phyloP scores from a whole-genome alignment of 495 filamentous ascomycete genomes.

The Penicillium arizonense region DNA sequence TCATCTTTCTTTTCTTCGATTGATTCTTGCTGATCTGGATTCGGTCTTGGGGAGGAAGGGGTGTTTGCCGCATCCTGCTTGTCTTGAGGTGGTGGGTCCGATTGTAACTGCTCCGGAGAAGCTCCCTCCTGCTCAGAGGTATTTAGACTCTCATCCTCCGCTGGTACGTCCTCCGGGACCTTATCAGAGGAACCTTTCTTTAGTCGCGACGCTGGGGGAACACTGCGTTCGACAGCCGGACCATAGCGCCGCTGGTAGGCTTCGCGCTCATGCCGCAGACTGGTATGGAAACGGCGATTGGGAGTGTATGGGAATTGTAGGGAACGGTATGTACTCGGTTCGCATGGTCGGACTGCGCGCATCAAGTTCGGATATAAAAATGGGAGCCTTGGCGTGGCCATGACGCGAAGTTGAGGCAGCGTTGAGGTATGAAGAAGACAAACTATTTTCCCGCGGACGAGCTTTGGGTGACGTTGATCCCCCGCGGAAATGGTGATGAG shows the following conservation, averaged over 20 bases:
- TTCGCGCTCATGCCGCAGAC: conserved; percentile 38
- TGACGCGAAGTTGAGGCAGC: conserved; percentile 27
- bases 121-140: conserved; percentile 9
- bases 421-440: conserved; percentile 11
- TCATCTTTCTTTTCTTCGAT: conserved; percentile 16
- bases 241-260: conserved; percentile 52
- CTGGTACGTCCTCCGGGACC: conserved; percentile 16
- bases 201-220: conserved; percentile 35
- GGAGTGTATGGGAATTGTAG: conserved; percentile 21
- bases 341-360: conserved; percentile 37
- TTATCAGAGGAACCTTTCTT: conserved; percentile 23
- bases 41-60: neutral
- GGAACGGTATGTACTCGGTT: conserved; percentile 31
- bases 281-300: conserved; percentile 36
- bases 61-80: conserved; percentile 1
- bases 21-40: conserved; percentile 9
- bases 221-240: conserved; percentile 45
- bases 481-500: conserved; percentile 36
- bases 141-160: conserved; percentile 16
- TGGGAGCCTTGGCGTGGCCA: conserved; percentile 66
- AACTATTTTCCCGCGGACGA: conserved; percentile 22
- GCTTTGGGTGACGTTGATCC: conserved; percentile 25
- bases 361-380: conserved; percentile 76
- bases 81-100: neutral
- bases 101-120: conserved; percentile 11